A percentile compares a stretch with the other conserved stretches of the same genome.
These are phyloP conservation scores for Seiridium unicorne DNA, from an alignment of 2,329 filamentous ascomycete species.

Conservation along the genomic window DNA sequence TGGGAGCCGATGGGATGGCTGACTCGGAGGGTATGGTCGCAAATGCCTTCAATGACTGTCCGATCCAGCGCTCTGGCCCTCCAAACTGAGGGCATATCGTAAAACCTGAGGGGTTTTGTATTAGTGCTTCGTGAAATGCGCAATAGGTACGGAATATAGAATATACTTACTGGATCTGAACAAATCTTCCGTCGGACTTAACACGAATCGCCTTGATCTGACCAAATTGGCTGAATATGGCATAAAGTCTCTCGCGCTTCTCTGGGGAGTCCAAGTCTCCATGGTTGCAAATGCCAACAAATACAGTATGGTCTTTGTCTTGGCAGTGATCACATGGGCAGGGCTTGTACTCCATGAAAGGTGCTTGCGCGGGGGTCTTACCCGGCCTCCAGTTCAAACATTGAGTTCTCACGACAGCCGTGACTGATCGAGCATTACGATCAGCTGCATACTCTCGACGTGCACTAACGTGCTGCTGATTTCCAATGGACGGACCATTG, in stretches of 20 bases:
- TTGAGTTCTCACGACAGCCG: no score
- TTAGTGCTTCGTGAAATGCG: not conserved
- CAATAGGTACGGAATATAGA: not conserved
- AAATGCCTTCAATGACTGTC: not conserved
- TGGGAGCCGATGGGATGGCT: not conserved
- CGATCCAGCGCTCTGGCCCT: not conserved
- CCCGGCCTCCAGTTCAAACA: not conserved
- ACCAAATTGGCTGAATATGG: slow-evolving; percentile 14
- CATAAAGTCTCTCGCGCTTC: not conserved
- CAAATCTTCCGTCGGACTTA: not conserved
- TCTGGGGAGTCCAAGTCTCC: not conserved
- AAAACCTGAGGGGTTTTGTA: not conserved
- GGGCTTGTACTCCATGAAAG: slow-evolving; percentile 10
- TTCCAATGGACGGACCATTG: no score
- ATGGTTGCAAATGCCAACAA: slow-evolving; percentile 6
- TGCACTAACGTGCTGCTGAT: no score
- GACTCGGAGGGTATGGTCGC: not conserved
- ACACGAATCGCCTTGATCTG: not conserved
- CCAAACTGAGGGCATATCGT: not conserved
- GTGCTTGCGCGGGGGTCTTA: not conserved
- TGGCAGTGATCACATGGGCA: slow-evolving; percentile 15
- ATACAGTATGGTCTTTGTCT: slow-evolving; percentile 13
- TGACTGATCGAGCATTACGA: no score
- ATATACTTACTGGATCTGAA: not conserved
- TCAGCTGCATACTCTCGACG: no score